Evolutionary conservation across 768 basidiomycete genomes (phyloP), one percentile per base, ranked within the genome.

Genomic region (Lepiota brunneoincarnata): DNA sequence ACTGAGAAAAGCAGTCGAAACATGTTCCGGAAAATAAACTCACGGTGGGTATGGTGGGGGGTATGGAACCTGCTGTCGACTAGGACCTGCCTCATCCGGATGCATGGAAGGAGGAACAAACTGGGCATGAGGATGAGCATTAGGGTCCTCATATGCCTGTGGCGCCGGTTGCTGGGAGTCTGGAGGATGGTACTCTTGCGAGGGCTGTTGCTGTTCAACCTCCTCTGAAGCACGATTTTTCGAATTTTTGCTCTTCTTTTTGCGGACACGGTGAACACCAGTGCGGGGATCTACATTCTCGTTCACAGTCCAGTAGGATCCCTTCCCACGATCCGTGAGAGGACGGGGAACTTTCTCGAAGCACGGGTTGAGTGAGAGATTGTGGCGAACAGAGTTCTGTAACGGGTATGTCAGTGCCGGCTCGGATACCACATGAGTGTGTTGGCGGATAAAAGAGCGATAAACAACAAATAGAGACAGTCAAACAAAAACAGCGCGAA

Each of bases 311-410:
- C 91, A 93, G 64, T 93, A 93, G 0, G 89, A 92, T 18, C 91
- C 91, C 64, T 93, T 93, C 49, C 91, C 91, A 48, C 91, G 85
- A 63, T 93, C 91, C 5, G 91, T 93, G 60, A 93, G 80, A 11
- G 91, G 91, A n/a, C 91, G 87, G 2, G 91, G 86, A 4, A 93
- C 88, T 69, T 93, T 93, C 70, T 92, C 89, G 62, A 93, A 93
- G 64, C 90, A 93, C 48, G 91, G 91, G 61, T 93, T 93, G 57
- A 93, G 77, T 5, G 91, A 93, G 21, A 93, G 80, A 63, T 93
- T 93, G 69, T 93, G 91, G 44, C 91, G 87, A 59, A 93, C 91
- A 38, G 91, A 93, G 66, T 93, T 93, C 91, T 93, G 63, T 24
- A 63, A 51, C 49, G 56, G 49, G 44, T 51, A 57, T 53, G 60